These are phyloP conservation scores for Chaetomiaceae sp. DNA, from an alignment of 2,329 filamentous ascomycete genomes.

Conservation along the genomic window DNA sequence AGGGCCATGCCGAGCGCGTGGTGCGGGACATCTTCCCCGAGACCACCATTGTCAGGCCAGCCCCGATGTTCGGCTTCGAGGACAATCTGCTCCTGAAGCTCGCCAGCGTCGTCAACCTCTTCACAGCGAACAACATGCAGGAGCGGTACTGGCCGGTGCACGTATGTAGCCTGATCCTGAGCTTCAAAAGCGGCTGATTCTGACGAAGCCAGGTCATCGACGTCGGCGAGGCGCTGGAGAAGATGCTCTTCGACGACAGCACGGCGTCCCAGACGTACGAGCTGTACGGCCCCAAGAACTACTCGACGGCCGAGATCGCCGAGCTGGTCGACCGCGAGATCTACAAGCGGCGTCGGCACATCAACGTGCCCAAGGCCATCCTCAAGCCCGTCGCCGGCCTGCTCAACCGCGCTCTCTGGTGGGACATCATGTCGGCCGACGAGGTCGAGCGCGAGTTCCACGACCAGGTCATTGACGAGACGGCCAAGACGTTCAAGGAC, in stretches of 20 bases:
- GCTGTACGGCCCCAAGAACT: conserved; percentile 89
- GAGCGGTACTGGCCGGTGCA: conserved; percentile 90
- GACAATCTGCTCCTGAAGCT: conserved; percentile 86
- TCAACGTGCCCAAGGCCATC: conserved; percentile 81
- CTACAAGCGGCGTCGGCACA: conserved; percentile 79
- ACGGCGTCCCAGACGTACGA: conserved; percentile 90
- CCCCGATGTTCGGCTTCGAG: conserved; percentile 92
- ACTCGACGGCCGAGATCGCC: conserved; percentile 82
- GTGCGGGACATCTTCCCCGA: conserved; percentile 90
- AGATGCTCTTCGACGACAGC: conserved; percentile 84
- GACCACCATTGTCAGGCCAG: conserved; percentile 91
- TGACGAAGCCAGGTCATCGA: conserved; percentile 66
- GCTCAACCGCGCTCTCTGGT: conserved; percentile 84
- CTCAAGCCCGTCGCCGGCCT: conserved; percentile 70
- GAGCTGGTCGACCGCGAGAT: conserved; percentile 89
- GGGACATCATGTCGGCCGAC: conserved; percentile 76
- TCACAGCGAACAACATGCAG: conserved; percentile 91
- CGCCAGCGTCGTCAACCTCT: conserved; percentile 71
- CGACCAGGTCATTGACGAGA: conserved; percentile 85
- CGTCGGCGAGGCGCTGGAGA: conserved; percentile 81
- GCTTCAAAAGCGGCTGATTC: not conserved
- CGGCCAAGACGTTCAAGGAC: conserved; percentile 93
- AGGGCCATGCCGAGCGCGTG: conserved; percentile 76
- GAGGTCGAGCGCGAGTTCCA: conserved; percentile 89
- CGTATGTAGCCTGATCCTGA: conserved; percentile 44